A percentile compares a stretch with the other conserved stretches of the same genome.
Evolutionary conservation across 495 filamentous ascomycete genomes (phyloP).

Genomic region (Pyronema omphalodes): DNA sequence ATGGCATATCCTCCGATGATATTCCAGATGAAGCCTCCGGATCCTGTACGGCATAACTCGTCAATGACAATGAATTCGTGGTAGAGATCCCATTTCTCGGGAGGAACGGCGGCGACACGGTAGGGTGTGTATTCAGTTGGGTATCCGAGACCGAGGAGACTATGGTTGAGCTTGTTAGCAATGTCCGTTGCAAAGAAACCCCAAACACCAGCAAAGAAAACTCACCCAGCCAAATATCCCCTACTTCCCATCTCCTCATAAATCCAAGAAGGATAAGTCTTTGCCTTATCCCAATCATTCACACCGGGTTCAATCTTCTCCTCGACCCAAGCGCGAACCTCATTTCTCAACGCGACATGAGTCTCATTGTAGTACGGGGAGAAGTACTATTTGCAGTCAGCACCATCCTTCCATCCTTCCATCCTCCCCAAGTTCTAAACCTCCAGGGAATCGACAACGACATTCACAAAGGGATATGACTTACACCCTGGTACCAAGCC

Average conservation of each 20-base stretch:
- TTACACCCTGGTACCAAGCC: slow-evolving; percentile 86
- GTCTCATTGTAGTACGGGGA: slow-evolving; percentile 91
- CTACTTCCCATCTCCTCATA: slow-evolving; percentile 90
- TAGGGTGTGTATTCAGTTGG: slow-evolving; percentile 52
- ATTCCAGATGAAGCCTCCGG: slow-evolving; percentile 96
- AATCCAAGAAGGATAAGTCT: slow-evolving; percentile 65
- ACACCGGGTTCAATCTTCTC: slow-evolving; percentile 78
- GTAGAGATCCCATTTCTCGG: slow-evolving; percentile 93
- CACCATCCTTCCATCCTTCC: neutral
- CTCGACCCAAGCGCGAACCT: slow-evolving; percentile 84
- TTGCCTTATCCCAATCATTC: slow-evolving; percentile 90
- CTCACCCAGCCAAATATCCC: slow-evolving; percentile 66
- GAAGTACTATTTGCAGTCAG: slow-evolving; percentile 44
- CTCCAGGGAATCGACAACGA: neutral
- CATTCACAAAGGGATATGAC: slow-evolving; percentile 24
- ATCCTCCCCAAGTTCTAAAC: too few species aligned
- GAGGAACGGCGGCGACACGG: slow-evolving; percentile 52
- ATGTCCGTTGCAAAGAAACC: too few species aligned
- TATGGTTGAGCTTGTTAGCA: neutral
- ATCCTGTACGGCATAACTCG: slow-evolving; percentile 72
- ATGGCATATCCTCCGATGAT: slow-evolving; percentile 89
- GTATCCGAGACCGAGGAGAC: slow-evolving; percentile 59
- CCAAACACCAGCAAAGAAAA: neutral
- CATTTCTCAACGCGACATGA: slow-evolving; percentile 72
- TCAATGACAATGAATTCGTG: slow-evolving; percentile 92